These are phyloP conservation scores for Glaciozyma antarctica DNA, from an alignment of 768 basidiomycete genomes.

Conservation along the genomic window DNA sequence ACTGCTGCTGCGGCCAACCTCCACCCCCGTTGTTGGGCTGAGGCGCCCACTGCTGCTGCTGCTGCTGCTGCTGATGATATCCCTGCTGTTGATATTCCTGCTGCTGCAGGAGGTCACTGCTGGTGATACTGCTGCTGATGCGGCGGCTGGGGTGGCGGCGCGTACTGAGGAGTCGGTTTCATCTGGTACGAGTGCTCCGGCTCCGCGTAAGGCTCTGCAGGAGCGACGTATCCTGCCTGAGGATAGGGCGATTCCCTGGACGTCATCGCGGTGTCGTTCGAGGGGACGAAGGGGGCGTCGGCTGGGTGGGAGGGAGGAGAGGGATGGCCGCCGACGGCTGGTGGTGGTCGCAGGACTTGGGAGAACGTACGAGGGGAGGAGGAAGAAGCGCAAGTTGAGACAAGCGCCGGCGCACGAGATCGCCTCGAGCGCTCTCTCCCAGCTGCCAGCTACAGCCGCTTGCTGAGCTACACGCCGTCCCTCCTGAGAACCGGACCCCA, in stretches of 20 bases:
- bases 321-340: background rate
- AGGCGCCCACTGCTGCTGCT: background rate
- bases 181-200: background rate
- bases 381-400: background rate
- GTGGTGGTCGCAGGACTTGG: background rate
- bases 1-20: constrained; percentile 1
- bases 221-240: background rate
- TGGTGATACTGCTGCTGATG: background rate
- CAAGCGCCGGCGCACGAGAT: no score
- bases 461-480: no score
- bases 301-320: background rate
- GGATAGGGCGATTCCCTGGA: constrained; percentile 10
- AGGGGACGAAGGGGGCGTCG: background rate
- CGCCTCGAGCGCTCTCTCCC: no score
- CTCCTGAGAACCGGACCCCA: background rate
- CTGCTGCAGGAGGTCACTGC: constrained; percentile 3
- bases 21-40: background rate
- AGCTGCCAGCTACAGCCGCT: no score
- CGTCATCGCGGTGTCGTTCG: background rate
- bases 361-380: background rate
- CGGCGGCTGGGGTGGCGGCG: background rate
- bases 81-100: background rate
- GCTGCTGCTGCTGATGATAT: background rate
- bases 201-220: no score
- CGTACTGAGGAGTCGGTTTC: background rate